phyloP scores from a whole-genome alignment of 2,329 filamentous ascomycete species.

The Emergomyces pasteurianus region DNA sequence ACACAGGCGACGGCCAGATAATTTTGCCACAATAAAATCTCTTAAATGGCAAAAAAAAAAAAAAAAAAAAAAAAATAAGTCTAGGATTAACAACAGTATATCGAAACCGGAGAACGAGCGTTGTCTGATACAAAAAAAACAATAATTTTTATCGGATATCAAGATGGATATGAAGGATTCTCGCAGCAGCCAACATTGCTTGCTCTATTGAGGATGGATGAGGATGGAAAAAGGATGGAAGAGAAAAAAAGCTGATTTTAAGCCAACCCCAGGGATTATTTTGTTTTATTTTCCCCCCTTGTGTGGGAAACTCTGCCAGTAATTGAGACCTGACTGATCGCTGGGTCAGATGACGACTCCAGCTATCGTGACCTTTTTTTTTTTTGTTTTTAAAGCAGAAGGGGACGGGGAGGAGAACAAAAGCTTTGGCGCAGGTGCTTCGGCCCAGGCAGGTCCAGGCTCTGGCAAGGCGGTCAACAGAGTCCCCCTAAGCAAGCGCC shows the following conservation, averaged over 20 bases:
- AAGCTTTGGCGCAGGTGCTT: no score
- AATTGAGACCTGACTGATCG: background rate
- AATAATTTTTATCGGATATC: conserved; percentile 5
- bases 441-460: background rate
- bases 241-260: background rate
- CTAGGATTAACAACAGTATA: background rate
- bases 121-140: background rate
- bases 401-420: background rate
- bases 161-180: conserved; percentile 3
- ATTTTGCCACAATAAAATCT: background rate
- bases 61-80: background rate
- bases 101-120: conserved; percentile 1
- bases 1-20: background rate
- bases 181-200: conserved; percentile 3
- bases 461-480: background rate
- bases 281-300: background rate
- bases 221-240: background rate
- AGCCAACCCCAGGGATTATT: background rate
- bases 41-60: background rate
- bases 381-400: no score
- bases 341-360: conserved; percentile 4
- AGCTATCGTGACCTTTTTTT: conserved; percentile 2
- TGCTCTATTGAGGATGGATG: background rate
- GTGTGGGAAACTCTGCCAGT: background rate
- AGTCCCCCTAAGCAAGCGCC: no score